Evolutionary conservation across 306 rosid species (phyloP).

Genomic region (Vicia villosa): DNA sequence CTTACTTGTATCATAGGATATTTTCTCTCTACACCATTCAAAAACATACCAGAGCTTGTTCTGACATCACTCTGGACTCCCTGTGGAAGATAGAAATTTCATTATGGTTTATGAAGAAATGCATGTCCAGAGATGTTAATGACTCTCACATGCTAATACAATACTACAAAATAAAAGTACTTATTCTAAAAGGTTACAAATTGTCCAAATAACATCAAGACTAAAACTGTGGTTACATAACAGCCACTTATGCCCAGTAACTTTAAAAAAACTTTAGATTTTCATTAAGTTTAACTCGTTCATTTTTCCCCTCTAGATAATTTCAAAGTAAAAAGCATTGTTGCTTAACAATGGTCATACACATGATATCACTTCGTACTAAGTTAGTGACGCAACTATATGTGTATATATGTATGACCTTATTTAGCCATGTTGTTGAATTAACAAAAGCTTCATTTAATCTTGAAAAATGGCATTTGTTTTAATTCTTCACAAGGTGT

Average conservation of each 20-base stretch:
- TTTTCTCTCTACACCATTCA: constrained; percentile 63
- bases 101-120: constrained; percentile 28
- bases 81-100: constrained; percentile 48
- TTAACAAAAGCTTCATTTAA: constrained; percentile 21
- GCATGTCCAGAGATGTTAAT: constrained; percentile 22
- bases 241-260: not conserved
- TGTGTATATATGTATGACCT: not conserved
- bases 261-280: not conserved
- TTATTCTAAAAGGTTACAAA: not conserved
- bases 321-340: constrained; percentile 2
- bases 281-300: not conserved
- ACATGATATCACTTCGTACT: not conserved
- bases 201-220: not conserved
- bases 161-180: not conserved
- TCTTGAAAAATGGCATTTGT: not conserved
- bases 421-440: not conserved
- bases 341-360: not conserved
- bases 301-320: not conserved
- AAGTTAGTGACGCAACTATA: not conserved
- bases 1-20: constrained; percentile 81
- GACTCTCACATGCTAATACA: constrained; percentile 16
- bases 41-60: constrained; percentile 98
- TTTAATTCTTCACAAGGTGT: constrained; percentile 3
- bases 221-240: not conserved
- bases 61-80: constrained; percentile 88